Evolutionary conservation across 192 early-diverging fungal species (phyloP).

Genomic region (Helicostylum pulchrum): DNA sequence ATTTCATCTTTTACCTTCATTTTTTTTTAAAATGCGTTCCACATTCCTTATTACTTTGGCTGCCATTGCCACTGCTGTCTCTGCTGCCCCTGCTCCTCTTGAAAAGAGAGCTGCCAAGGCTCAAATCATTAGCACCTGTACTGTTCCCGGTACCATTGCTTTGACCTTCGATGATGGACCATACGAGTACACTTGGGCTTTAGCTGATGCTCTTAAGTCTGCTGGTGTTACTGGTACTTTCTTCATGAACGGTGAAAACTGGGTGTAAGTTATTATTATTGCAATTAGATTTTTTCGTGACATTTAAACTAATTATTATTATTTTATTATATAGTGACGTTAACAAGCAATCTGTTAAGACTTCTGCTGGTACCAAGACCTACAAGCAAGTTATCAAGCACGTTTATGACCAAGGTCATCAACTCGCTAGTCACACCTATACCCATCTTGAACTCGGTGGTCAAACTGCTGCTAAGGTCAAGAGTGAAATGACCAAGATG

Average conservation of each 20-base stretch:
- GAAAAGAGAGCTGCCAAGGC: slow-evolving; percentile 15
- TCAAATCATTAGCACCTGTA: background rate
- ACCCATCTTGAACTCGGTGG: slow-evolving; percentile 18
- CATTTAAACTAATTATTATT: background rate
- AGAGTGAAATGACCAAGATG: slow-evolving; percentile 18
- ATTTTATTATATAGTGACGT: slow-evolving; percentile 11
- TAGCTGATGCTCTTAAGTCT: slow-evolving; percentile 22
- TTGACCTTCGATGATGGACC: slow-evolving; percentile 63
- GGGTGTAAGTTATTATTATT: slow-evolving; percentile 29
- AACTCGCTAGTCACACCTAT: slow-evolving; percentile 33
- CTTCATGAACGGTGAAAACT: slow-evolving; percentile 67
- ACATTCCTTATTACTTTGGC: slow-evolving; percentile 13
- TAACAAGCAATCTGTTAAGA: slow-evolving; percentile 16
- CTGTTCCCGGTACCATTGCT: slow-evolving; percentile 42
- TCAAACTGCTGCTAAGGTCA: slow-evolving; percentile 9
- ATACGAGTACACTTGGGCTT: slow-evolving; percentile 26
- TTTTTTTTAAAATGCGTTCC: slow-evolving; percentile 12
- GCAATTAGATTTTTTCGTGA: background rate
- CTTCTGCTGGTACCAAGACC: slow-evolving; percentile 15
- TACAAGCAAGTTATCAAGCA: slow-evolving; percentile 26
- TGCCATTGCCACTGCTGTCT: slow-evolving; percentile 14
- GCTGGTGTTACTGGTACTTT: slow-evolving; percentile 51
- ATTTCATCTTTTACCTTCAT: background rate
- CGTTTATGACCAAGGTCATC: slow-evolving; percentile 21
- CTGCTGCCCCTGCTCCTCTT: slow-evolving; percentile 8